phyloP scores from a whole-genome alignment of 2,329 filamentous ascomycete species.

The Hymenoscyphus repandus region DNA sequence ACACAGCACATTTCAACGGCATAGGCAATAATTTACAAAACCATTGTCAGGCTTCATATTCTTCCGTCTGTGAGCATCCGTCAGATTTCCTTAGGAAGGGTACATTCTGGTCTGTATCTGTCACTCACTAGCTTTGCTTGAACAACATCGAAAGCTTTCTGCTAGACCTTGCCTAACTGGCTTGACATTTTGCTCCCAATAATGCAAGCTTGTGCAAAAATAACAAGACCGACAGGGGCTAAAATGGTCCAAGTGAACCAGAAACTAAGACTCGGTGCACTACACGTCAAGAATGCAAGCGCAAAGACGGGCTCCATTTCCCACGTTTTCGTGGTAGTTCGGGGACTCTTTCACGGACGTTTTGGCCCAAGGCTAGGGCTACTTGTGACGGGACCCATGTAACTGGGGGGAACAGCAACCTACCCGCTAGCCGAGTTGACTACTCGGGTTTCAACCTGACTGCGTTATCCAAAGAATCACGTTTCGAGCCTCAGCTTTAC shows the following conservation, averaged over 20 bases:
- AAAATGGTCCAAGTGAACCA: neutral
- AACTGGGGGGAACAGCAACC: neutral
- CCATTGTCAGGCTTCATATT: no score
- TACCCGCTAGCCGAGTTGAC: neutral
- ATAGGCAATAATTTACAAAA: no score
- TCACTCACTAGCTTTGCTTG: no score
- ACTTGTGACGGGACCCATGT: neutral
- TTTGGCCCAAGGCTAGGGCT: neutral
- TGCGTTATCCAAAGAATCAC: neutral
- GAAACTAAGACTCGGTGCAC: neutral
- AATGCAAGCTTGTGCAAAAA: no score
- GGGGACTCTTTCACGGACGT: neutral
- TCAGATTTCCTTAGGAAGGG: no score
- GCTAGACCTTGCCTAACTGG: no score
- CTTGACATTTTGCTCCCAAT: no score
- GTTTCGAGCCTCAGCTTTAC: neutral
- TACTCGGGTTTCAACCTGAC: neutral
- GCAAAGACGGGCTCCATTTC: neutral
- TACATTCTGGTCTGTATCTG: no score
- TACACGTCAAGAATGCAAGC: neutral
- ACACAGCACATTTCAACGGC: no score
- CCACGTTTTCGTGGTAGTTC: neutral
- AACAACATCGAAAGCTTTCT: no score
- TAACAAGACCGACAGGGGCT: no score
- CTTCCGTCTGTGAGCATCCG: no score